A percentile compares a stretch with the other conserved stretches of the same genome.
Evolutionary conservation across 257 asterid genomes (phyloP).

Genomic region (Catharanthus roseus): DNA sequence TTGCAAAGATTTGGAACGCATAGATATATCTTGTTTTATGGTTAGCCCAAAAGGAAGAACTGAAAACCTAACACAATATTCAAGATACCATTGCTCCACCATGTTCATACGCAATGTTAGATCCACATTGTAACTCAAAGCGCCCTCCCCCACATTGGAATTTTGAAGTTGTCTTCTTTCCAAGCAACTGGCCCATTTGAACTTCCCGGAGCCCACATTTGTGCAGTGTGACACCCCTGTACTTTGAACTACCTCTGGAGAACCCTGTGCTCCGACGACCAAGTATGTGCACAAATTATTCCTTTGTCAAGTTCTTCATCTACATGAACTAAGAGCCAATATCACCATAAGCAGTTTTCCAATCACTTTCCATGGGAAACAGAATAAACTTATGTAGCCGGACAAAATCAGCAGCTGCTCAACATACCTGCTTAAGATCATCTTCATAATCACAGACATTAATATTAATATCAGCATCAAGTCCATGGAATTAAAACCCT

Average conservation of each 20-base stretch:
- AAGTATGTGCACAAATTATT: slow-evolving; percentile 87
- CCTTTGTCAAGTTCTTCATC: slow-evolving; percentile 80
- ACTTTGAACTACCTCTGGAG: slow-evolving; percentile 90
- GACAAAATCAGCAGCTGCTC: slow-evolving; percentile 2
- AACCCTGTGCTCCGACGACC: slow-evolving; percentile 94
- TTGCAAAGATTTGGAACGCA: not conserved
- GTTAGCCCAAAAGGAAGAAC: not conserved
- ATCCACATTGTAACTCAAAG: slow-evolving; percentile 32
- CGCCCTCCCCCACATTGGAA: slow-evolving; percentile 11
- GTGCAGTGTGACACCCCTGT: slow-evolving; percentile 91
- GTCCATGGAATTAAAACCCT: slow-evolving; percentile 86
- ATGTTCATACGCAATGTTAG: slow-evolving; percentile 30
- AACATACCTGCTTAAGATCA: slow-evolving; percentile 69
- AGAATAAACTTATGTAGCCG: not conserved
- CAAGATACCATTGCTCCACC: slow-evolving; percentile 44
- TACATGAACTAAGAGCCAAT: slow-evolving; percentile 22
- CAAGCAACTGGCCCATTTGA: slow-evolving; percentile 97
- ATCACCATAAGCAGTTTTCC: slow-evolving; percentile 6
- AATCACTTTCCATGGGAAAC: not conserved
- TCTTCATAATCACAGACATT: slow-evolving; percentile 65
- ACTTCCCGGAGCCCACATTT: slow-evolving; percentile 99
- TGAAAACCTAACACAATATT: not conserved
- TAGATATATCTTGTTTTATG: not conserved
- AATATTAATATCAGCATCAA: slow-evolving; percentile 89
- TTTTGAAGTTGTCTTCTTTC: slow-evolving; percentile 59